phyloP scores from a whole-genome alignment of 1,284 basidiomycete species.

The Moesziomyces aphidis region DNA sequence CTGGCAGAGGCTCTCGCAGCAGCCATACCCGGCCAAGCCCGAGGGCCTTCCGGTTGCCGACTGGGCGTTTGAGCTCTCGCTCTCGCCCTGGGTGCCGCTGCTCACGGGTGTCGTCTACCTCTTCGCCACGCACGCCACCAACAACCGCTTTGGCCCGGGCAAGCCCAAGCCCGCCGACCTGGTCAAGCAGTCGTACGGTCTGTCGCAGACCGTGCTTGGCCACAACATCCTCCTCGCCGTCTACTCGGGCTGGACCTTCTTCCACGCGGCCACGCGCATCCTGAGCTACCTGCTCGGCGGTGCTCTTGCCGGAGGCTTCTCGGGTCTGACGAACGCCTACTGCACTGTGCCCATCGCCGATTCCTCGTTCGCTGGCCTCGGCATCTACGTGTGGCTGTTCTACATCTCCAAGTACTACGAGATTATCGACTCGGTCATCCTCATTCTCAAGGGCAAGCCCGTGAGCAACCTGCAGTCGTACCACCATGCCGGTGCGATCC shows the following conservation, averaged over 20 bases:
- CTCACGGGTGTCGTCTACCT: conserved; percentile 45
- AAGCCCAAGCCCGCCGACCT: conserved; percentile 51
- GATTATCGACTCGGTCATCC: conserved; percentile 66
- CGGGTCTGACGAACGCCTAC: conserved; percentile 62
- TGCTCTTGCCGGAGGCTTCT: conserved; percentile 24
- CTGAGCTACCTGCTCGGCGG: conserved; percentile 37
- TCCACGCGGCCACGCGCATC: conserved; percentile 41
- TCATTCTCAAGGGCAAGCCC: conserved; percentile 68
- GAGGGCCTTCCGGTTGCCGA: conserved; percentile 45
- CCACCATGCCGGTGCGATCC: conserved; percentile 63
- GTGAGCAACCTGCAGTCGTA: conserved; percentile 61
- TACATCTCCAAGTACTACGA: conserved; percentile 68
- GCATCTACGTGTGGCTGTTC: conserved; percentile 63
- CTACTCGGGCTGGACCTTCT: conserved; percentile 62
- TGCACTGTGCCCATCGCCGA: conserved; percentile 65
- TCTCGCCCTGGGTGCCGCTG: conserved; percentile 41
- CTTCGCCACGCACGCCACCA: conserved; percentile 45
- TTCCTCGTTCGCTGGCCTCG: conserved; percentile 55
- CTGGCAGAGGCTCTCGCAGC: conserved; percentile 26
- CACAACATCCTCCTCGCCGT: conserved; percentile 66
- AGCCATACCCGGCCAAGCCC: conserved; percentile 52
- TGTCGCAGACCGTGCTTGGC: conserved; percentile 52
- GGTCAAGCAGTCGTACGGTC: conserved; percentile 45
- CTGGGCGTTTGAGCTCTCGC: conserved; percentile 47
- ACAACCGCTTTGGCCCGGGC: conserved; percentile 41